Conservation (phyloP, 257 asterid genomes). For the Thymus mandschuricus region DNA sequence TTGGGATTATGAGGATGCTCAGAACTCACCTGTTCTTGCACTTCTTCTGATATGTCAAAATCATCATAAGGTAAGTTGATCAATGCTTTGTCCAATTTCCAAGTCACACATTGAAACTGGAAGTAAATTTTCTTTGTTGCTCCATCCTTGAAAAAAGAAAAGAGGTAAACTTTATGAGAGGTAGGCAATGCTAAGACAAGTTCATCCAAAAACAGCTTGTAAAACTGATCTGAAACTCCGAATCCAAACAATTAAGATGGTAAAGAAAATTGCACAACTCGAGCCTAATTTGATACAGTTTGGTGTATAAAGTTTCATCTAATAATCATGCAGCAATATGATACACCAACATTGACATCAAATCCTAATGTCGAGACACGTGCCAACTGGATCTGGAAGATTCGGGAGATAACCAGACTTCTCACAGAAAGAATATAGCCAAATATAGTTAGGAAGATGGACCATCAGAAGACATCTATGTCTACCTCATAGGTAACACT, state of each 20-base stretch:
- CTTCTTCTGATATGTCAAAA: conserved; percentile 92
- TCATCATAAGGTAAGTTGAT: conserved; percentile 61
- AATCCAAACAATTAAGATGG: not conserved
- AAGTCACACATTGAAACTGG: conserved; percentile 88
- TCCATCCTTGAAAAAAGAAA: conserved; percentile 57
- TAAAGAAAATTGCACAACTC: not conserved
- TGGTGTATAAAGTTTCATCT: not conserved
- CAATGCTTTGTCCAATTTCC: conserved; percentile 83
- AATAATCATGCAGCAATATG: conserved; percentile 4
- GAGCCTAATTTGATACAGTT: not conserved
- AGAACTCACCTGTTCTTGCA: conserved; percentile 78
- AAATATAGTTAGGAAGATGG: not conserved
- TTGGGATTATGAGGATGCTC: conserved; percentile 21
- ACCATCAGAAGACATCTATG: not conserved
- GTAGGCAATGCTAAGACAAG: conserved; percentile 12
- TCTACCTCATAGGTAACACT: conserved; percentile 10
- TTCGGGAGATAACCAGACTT: conserved; percentile 16
- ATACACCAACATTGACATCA: conserved; percentile 3
- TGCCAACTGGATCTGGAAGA: not conserved
- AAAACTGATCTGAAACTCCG: not conserved
- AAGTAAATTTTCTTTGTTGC: conserved; percentile 59
- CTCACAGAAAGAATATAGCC: not conserved
- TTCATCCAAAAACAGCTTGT: not conserved
- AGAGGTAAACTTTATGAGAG: conserved; percentile 35
- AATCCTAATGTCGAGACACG: not conserved